A percentile compares a stretch with the other conserved stretches of the same genome.
Conservation (phyloP, 1,284 basidiomycete genomes). For the Apiotrichum brassicae region DNA sequence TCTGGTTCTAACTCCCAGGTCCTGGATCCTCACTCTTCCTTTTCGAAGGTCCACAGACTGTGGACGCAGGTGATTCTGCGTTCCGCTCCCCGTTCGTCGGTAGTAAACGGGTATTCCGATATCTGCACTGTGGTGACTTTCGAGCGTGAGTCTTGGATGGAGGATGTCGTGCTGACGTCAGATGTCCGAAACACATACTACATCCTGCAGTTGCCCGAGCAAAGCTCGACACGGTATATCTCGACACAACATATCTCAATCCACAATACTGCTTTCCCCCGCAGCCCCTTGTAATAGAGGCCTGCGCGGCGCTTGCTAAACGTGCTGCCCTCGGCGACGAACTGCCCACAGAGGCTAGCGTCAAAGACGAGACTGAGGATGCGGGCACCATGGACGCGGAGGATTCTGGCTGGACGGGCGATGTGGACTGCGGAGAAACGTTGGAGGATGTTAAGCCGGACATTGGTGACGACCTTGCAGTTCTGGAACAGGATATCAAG, state of each 20-base stretch:
- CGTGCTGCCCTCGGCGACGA: neutral
- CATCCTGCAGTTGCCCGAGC: conserved; percentile 76
- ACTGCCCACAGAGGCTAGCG: neutral
- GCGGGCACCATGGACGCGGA: conserved; percentile 32
- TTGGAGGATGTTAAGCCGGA: conserved; percentile 29
- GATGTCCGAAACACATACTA: conserved; percentile 66
- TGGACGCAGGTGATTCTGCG: conserved; percentile 72
- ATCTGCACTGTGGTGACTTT: conserved; percentile 94
- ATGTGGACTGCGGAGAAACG: conserved; percentile 9
- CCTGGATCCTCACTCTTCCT: conserved; percentile 91
- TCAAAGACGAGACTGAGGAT: conserved; percentile 3
- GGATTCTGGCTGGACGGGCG: conserved; percentile 22
- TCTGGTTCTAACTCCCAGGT: conserved; percentile 47
- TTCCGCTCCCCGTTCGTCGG: conserved; percentile 68
- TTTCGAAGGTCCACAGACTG: conserved; percentile 84
- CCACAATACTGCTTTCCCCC: conserved; percentile 92
- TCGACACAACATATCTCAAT: conserved; percentile 95
- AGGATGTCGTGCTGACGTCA: conserved; percentile 21
- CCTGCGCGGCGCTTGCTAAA: conserved; percentile 74
- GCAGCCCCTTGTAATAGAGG: conserved; percentile 83
- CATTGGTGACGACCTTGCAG: conserved; percentile 19
- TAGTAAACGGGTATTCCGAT: conserved; percentile 65
- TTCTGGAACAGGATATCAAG: conserved; percentile 32
- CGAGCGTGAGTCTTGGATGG: conserved; percentile 54
- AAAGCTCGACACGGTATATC: conserved; percentile 76